Evolutionary conservation across 2,329 filamentous ascomycete genomes (phyloP).

Genomic region (Fusarium cicatricum): DNA sequence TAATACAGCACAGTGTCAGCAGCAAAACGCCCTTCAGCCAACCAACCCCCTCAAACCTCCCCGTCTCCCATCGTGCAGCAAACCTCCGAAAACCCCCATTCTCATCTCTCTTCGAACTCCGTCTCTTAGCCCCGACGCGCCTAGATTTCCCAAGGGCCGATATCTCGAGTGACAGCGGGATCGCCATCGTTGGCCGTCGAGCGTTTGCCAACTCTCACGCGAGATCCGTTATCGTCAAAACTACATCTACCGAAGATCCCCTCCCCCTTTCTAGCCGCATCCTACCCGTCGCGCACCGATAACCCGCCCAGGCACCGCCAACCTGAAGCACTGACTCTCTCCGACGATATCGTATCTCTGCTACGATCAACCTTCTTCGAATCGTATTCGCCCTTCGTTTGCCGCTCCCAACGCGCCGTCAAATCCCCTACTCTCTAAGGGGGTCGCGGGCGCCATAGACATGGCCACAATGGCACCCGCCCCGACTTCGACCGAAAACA

Average conservation of each 20-base stretch:
- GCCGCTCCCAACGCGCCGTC: not conserved
- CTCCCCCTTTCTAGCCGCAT: conserved; percentile 25
- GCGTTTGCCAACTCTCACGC: not conserved
- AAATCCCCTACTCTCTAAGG: conserved; percentile 18
- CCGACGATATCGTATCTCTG: conserved; percentile 5
- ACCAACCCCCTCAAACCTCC: conserved; percentile 40
- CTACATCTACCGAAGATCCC: conserved; percentile 20
- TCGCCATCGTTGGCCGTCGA: conserved; percentile 25
- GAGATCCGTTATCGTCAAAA: not conserved
- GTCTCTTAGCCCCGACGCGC: conserved; percentile 32
- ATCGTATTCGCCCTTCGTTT: conserved; percentile 4
- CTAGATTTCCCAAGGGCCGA: conserved; percentile 32
- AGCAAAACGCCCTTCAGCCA: conserved; percentile 10
- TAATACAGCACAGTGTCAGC: conserved; percentile 36
- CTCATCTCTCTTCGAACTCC: conserved; percentile 28
- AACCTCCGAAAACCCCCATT: conserved; percentile 33
- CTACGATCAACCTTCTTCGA: not conserved
- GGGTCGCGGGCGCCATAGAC: conserved; percentile 44
- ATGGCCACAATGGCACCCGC: conserved; percentile 64
- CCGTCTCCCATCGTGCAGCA: conserved; percentile 29
- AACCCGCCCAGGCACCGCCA: conserved; percentile 16
- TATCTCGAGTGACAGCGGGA: conserved; percentile 27
- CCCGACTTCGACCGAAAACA: conserved; percentile 56
- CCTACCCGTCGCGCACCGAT: conserved; percentile 21
- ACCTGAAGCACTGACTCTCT: not conserved